Evolutionary conservation across 2,329 filamentous ascomycete genomes (phyloP).

Genomic region (Cryphonectria radicalis): DNA sequence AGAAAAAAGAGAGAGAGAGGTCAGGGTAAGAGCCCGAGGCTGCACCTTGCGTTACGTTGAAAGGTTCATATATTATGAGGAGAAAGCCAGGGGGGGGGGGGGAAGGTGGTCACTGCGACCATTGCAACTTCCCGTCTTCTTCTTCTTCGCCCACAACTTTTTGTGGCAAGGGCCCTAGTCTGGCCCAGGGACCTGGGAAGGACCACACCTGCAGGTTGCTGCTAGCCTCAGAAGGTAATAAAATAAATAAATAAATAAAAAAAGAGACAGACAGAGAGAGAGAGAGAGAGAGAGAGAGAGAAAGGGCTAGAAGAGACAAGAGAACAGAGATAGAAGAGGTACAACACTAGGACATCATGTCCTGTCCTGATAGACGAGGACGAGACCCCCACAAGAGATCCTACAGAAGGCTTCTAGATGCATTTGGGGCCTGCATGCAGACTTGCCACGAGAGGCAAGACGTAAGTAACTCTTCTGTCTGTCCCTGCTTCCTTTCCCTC

Average conservation of each 20-base stretch:
- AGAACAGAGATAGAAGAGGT: no score
- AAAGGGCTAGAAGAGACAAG: no score
- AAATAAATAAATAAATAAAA: no score
- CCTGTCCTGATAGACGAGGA: background rate
- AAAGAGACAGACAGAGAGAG: background rate
- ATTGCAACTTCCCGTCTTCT: background rate
- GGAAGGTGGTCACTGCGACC: background rate
- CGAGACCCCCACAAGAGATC: background rate
- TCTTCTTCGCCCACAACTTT: background rate
- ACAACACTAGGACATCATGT: no score
- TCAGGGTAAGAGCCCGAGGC: conserved; percentile 2
- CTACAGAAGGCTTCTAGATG: background rate
- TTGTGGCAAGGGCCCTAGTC: background rate
- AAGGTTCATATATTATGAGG: background rate
- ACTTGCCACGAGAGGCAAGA: conserved; percentile 11
- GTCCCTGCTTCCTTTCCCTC: background rate
- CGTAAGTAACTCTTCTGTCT: no score
- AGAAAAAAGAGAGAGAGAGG: no score
- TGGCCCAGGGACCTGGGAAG: background rate
- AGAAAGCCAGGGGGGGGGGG: background rate
- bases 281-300: background rate
- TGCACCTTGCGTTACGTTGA: conserved; percentile 6
- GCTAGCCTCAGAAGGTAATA: background rate
- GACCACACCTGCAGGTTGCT: background rate
- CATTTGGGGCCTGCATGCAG: background rate